Percentiles rank a stretch among this genome's conserved stretches.
phyloP scores from a whole-genome alignment of 208 protist species.

The Acanthamoeba castellanii region DNA sequence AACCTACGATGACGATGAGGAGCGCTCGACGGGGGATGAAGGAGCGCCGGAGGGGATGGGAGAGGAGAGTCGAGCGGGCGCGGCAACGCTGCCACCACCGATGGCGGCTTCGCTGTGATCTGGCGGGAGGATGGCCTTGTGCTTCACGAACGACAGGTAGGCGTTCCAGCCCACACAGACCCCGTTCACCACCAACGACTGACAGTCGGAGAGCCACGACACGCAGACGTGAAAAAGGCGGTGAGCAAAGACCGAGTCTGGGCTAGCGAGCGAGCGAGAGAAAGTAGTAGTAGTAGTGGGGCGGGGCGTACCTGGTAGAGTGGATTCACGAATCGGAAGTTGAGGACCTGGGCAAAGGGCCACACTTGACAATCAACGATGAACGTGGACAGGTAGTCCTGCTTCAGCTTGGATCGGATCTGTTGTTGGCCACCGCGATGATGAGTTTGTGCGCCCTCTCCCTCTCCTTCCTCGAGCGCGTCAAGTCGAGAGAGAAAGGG shows the following conservation, averaged over 20 bases:
- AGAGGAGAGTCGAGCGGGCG: neutral
- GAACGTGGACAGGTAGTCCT: slow-evolving; percentile 51
- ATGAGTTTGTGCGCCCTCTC: too few relatives aligned
- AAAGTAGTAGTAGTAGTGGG: neutral
- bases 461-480: too few relatives aligned
- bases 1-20: neutral
- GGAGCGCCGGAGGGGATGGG: neutral
- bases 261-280: neutral
- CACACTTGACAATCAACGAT: slow-evolving; percentile 61
- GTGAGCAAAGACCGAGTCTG: neutral
- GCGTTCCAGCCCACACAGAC: slow-evolving; percentile 57
- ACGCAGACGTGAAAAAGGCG: neutral
- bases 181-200: slow-evolving; percentile 65
- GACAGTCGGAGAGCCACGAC: neutral
- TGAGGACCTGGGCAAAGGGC: slow-evolving; percentile 35
- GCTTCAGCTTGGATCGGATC: slow-evolving; percentile 64
- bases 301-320: slow-evolving; percentile 23
- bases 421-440: neutral
- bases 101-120: slow-evolving; percentile 7
- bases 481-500: neutral
- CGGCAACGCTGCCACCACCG: too few relatives aligned
- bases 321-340: slow-evolving; percentile 58
- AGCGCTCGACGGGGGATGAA: neutral
- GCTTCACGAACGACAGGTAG: slow-evolving; percentile 69
- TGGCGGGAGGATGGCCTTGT: slow-evolving; percentile 58